Evolutionary conservation across 495 filamentous ascomycete species (phyloP), one percentile per base, ranked within the genome.

Genomic region (Aspergillus baeticus): DNA sequence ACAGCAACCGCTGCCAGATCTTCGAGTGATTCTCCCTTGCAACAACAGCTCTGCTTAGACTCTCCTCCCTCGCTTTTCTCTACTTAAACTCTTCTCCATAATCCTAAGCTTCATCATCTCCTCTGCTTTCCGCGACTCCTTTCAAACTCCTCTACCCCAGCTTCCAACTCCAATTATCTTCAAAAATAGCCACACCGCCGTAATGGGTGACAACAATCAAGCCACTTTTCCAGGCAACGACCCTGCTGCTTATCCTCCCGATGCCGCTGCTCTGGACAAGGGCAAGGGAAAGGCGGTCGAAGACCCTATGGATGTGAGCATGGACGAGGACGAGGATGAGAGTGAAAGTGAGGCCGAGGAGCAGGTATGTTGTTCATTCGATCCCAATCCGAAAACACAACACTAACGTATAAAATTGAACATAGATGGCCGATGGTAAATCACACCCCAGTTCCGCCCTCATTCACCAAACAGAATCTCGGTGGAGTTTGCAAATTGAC

Each of bases 301-400:
- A 63, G 83, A 64, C 51, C 76, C 56, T 61, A 74, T 58, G 33
- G 87, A 91, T 41, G 66, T 80, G 66, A 81, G 77, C 71, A 86
- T 87, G 82, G 84, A 79, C 23, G 86, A 90, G 53, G 87, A 87
- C 31, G 83, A 82, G 20, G 59, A 57, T 1, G 84, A 81, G 35
- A 83, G 84, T 44, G 88, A 90, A 39, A 82, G 82, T 42, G 84
- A 86, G 59, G 76, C 77, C n/a, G 81, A 72, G 43, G 80, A 87
- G 57, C 77, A 85, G 69, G 87, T 90, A 70, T 60, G 82, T 63
- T 46, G 26, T 21, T 49, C 13, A 14, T 22, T n/a, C 1, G 8
- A 13, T 50, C 15, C 5, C 14, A 14, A 10, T n/a, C n/a, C n/a
- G n/a, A 20, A 21, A 18, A 14, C 17, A 18, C 33, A n/a, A 14